Evolutionary conservation across 2,329 filamentous ascomycete species (phyloP), one percentile per base, ranked within the genome.

Genomic region (Cladosporium velox): DNA sequence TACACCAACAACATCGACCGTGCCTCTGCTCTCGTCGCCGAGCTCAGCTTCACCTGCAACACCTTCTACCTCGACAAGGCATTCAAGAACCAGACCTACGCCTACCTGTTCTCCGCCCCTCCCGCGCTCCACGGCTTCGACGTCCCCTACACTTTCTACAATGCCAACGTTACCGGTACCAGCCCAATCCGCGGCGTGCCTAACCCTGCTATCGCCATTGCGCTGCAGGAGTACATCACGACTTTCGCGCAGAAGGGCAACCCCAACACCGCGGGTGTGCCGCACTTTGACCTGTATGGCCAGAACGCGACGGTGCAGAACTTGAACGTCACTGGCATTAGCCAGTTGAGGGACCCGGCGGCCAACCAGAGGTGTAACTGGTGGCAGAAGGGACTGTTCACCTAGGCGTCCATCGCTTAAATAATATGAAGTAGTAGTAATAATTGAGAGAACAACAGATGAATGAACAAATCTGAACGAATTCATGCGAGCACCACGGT

Each of bases 41-140:
- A 57, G 35, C 55, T 66, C 11, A 58, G 70, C 65, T 82, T 84
- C 70, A 76, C 77, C 35, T 87, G 86, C 79, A 85, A 85, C 69
- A 81, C 84, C 15, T 78, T 81, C 70, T 85, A 80, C 70, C 77
- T 87, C 4, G 78, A 80, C 64, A 76, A 74, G 1, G 84, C 81
- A 8, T 82, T 77, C 72, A 70, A 72, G 12, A 83, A 84, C 72
- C 60, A 79, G 11, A 83, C 83, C 0, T 84, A 83, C 72, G 77
- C 78, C 1, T 87, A 87, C 75, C 74, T 82, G 28, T 88, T 87
- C 71, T 77, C 80, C 26, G 79, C 85, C 1, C 81, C 82, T 0
- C 85, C 85, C 0, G 84, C 79, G 8, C 76, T 85, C 41, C 86
- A 88, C 71, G 84, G 81, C 21, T 73, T 79, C 60, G 86, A 88